Evolutionary conservation across 257 asterid genomes (phyloP).

Genomic region (Sherardia arvensis): DNA sequence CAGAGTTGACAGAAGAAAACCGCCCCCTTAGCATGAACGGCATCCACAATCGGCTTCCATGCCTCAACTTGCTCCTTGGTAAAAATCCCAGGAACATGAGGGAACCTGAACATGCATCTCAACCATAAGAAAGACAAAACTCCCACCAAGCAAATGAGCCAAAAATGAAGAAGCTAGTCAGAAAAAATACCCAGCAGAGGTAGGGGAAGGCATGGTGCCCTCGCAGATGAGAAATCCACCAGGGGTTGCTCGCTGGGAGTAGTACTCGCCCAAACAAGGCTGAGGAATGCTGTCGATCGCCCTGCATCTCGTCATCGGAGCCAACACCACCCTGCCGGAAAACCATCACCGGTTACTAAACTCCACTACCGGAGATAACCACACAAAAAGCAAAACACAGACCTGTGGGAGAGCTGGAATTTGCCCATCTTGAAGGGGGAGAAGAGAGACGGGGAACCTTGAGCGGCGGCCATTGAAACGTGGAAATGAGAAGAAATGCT

Average conservation of each 20-base stretch:
- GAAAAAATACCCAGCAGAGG: constrained; percentile 71
- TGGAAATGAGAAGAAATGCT: background rate
- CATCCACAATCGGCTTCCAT: constrained; percentile 72
- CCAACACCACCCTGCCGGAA: constrained; percentile 64
- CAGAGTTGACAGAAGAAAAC: constrained; percentile 87
- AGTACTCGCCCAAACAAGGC: constrained; percentile 59
- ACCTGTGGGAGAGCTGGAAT: constrained; percentile 85
- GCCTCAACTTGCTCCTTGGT: constrained; percentile 74
- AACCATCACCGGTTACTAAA: background rate
- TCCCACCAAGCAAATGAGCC: background rate
- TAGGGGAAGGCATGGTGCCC: constrained; percentile 83
- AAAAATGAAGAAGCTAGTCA: background rate
- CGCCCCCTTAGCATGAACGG: constrained; percentile 75
- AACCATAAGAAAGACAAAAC: background rate
- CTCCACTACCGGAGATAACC: background rate
- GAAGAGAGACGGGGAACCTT: constrained; percentile 45
- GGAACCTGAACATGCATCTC: constrained; percentile 43
- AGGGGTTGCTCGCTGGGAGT: constrained; percentile 67
- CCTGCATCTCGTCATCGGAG: constrained; percentile 96
- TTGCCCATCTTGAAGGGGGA: constrained; percentile 84
- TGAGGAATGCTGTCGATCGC: constrained; percentile 58
- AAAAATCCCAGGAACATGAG: constrained; percentile 91
- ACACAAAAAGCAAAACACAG: background rate
- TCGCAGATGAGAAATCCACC: constrained; percentile 95
- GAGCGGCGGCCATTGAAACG: constrained; percentile 32